Evolutionary conservation across 768 basidiomycete species (phyloP).

Genomic region (Amanita rimosa): DNA sequence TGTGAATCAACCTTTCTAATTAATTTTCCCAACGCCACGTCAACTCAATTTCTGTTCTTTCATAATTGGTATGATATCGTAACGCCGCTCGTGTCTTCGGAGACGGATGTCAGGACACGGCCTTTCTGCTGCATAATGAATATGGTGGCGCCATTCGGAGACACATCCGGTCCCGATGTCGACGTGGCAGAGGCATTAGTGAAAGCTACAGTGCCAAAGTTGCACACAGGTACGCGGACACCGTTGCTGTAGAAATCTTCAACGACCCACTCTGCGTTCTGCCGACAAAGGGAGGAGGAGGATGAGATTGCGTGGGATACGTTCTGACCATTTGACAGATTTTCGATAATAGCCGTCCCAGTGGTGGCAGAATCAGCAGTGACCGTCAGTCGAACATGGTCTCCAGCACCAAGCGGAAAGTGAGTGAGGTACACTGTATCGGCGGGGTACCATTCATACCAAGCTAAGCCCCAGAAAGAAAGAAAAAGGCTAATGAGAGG

Average conservation of each 20-base stretch:
- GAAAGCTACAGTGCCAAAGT: not conserved
- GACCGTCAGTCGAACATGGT: not conserved
- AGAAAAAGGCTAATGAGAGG: not conserved
- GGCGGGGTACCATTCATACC: slow-evolving; percentile 2
- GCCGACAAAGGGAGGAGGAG: not conserved
- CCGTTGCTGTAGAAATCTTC: not conserved
- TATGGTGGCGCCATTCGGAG: not conserved
- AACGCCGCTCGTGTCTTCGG: too few species aligned
- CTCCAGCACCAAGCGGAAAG: not conserved
- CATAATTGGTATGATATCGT: too few species aligned
- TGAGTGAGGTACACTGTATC: not conserved
- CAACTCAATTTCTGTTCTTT: too few species aligned
- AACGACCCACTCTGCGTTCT: not conserved
- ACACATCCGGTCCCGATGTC: not conserved
- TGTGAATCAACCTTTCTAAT: too few species aligned
- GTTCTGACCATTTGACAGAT: not conserved
- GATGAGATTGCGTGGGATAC: not conserved
- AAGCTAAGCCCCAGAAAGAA: not conserved
- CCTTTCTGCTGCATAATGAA: not conserved
- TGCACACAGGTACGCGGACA: not conserved
- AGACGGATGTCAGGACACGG: too few species aligned
- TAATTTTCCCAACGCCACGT: too few species aligned
- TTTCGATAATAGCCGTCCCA: not conserved
- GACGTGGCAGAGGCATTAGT: not conserved
- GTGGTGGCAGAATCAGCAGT: not conserved